Base-by-base conservation (phyloP, 441 rosid species). In the Pelargonium australe region DNA sequence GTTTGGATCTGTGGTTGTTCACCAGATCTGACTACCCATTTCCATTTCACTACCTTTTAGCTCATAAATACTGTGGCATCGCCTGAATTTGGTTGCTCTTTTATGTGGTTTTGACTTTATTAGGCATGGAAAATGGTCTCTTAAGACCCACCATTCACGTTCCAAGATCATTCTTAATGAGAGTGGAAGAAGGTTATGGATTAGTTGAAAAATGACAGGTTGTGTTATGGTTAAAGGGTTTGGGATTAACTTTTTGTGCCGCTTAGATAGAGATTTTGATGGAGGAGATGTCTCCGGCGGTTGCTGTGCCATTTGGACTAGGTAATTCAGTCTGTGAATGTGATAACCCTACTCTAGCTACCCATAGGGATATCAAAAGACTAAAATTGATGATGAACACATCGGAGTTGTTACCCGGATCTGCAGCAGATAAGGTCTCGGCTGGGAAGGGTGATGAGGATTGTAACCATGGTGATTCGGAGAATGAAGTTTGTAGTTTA, bases 211-310 rank as follows among this genome's bases (percentile, higher is more conserved):
- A 75, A 85, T 87, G 92, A 83, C 80, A 79, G 82, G 80, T 65
- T 78, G 70, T 76, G 76, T 80, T 73, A 45, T 76, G 80, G 67
- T 79, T 28, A 74, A 67, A 73, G 80, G 78, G 69, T 73, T 76
- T 73, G 79, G 64, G 79, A 81, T 76, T 71, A 62, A 80, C 82
- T 79, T 82, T 80, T 75, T 78, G 78, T 73, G 53, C 83, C 71
- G 62, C 71, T 67, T 17, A 61, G 83, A 75, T 66, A 82, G 73
- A 74, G 88, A 81, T 83, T 81, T 81, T 73, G 83, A 89, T 82
- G 89, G 86, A 84, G 85, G 89, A 80, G 83, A 89, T 89, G 87
- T 77, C 76, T 77, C 44, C 71, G 73, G 76, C 79, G 72, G 83
- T 79, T 67, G 73, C 70, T 23, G 77, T 84, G 84, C 87, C 85